Base-by-base conservation (phyloP, 2,329 filamentous ascomycete species). In the Xylariaceae sp. region DNA sequence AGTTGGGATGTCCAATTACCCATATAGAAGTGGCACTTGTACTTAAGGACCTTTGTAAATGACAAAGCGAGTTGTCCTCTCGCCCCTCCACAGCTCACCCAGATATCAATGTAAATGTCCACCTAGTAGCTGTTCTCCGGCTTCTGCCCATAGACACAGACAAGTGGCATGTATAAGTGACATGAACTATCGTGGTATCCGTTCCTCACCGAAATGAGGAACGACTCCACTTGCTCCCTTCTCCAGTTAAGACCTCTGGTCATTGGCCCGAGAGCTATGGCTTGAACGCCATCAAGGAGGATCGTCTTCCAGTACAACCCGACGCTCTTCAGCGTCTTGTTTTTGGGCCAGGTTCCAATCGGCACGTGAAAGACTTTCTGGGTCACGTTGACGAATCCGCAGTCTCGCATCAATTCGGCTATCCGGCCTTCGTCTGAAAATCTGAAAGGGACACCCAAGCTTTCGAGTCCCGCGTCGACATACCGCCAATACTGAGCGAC, bases 91-190 rank as follows among this genome's bases (percentile, higher is more conserved):
- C 3, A 10, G 12, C 14, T 16, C 32, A 37, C 32, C 32, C 32
- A 3, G 32, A 10, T 3, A 37, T 37, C 3, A 4, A 3, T 16
- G 32, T 37, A 37, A 3, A 16, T 16, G 5, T 37, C 32, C 6
- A 37, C 14, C 32, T 37, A 37, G 32, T 3, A 37, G 32, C 32
- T 37, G 32, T 16, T 42, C 43, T 52, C 53, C 9, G 81, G 79
- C 66, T 79, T 83, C 67, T 84, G 82, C 16, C 76, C 81, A 61
- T 81, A 83, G 12, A 83, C 72, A 49, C 84, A 75, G 64, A 82
- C 77, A 61, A 83, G 72, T 7, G 81, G 81, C 81, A 85, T 84
- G 59, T 81, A 83, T 73, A 76, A 72, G 62, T 79, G 75, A 61
- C 70, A 71, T 53, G 69, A 64, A 47, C 76, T 77, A 52, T 80